These are phyloP conservation scores for Leptographium flavum DNA, from an alignment of 2,329 filamentous ascomycete species.

Conservation along the genomic window DNA sequence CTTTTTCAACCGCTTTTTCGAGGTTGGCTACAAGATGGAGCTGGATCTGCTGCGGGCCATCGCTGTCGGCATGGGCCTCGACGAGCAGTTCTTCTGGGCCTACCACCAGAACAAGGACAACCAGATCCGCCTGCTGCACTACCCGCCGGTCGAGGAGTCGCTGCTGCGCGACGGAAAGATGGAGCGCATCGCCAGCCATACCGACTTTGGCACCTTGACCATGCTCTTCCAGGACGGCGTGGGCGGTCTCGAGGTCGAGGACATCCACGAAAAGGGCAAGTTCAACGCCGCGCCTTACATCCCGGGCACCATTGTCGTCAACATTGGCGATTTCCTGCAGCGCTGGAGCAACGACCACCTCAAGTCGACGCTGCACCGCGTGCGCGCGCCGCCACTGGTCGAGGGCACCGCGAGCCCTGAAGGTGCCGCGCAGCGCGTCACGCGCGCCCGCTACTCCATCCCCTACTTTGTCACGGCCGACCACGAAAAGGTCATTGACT, in stretches of 20 bases:
- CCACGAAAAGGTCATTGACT: slow-evolving; percentile 32
- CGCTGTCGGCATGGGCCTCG: slow-evolving; percentile 19
- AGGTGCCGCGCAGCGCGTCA: slow-evolving; percentile 24
- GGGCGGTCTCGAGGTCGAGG: slow-evolving; percentile 29
- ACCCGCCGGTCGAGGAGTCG: slow-evolving; percentile 19
- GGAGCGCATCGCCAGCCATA: slow-evolving; percentile 17
- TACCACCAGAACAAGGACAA: slow-evolving; percentile 40
- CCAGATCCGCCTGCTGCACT: slow-evolving; percentile 47
- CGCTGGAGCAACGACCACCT: slow-evolving; percentile 23
- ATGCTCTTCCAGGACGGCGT: slow-evolving; percentile 29
- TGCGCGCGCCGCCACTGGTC: slow-evolving; percentile 7
- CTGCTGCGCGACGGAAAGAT: slow-evolving; percentile 15
- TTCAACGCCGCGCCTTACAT: slow-evolving; percentile 23
- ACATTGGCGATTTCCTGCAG: slow-evolving; percentile 25
- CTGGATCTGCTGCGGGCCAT: slow-evolving; percentile 17
- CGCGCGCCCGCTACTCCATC: slow-evolving; percentile 42
- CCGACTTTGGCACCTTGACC: slow-evolving; percentile 26
- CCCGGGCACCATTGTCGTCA: slow-evolving; percentile 21
- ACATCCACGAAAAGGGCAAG: slow-evolving; percentile 19
- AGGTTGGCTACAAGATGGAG: slow-evolving; percentile 15
- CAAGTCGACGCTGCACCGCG: slow-evolving; percentile 10
- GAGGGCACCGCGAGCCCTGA: slow-evolving; percentile 7
- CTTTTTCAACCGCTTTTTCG: slow-evolving; percentile 19
- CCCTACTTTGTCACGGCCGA: slow-evolving; percentile 42
- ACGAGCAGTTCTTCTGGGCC: slow-evolving; percentile 11